Percentiles rank a stretch among this genome's conserved stretches.
These are phyloP conservation scores for Cytauxzoon felis DNA, from an alignment of 169 alveolate species.

Conservation along the genomic window DNA sequence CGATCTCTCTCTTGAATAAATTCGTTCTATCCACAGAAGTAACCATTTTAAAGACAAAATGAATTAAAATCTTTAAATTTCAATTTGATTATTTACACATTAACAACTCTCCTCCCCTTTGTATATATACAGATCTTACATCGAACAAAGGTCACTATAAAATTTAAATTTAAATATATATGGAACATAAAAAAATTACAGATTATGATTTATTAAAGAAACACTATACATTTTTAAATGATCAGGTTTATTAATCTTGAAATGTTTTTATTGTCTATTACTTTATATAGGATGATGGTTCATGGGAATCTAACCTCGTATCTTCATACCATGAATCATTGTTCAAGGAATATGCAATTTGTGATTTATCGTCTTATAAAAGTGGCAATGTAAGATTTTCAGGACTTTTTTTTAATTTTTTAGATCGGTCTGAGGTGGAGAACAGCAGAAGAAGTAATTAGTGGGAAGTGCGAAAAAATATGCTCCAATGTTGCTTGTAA, in stretches of 20 bases:
- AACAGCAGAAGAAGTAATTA: constrained; percentile 22
- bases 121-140: background rate
- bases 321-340: constrained; percentile 15
- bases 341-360: constrained; percentile 25
- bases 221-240: constrained; percentile 27
- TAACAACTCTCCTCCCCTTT: background rate
- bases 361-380: constrained; percentile 15
- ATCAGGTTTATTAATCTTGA: background rate
- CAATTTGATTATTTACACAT: background rate
- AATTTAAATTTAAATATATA: background rate
- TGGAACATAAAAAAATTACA: constrained; percentile 13
- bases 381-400: constrained; percentile 10
- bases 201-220: constrained; percentile 20
- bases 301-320: constrained; percentile 40
- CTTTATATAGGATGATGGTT: constrained; percentile 1
- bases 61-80: background rate
- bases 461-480: constrained; percentile 18
- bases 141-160: background rate
- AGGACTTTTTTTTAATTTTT: background rate
- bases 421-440: constrained; percentile 33
- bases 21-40: constrained; percentile 42
- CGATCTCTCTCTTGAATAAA: constrained; percentile 45
- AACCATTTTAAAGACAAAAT: constrained; percentile 25
- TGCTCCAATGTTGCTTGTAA: constrained; percentile 14
- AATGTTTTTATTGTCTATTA: background rate